A percentile compares a stretch with the other conserved stretches of the same genome.
phyloP scores from a whole-genome alignment of 2,329 filamentous ascomycete genomes.

The Pseudopyrenochaeta lycopersici region DNA sequence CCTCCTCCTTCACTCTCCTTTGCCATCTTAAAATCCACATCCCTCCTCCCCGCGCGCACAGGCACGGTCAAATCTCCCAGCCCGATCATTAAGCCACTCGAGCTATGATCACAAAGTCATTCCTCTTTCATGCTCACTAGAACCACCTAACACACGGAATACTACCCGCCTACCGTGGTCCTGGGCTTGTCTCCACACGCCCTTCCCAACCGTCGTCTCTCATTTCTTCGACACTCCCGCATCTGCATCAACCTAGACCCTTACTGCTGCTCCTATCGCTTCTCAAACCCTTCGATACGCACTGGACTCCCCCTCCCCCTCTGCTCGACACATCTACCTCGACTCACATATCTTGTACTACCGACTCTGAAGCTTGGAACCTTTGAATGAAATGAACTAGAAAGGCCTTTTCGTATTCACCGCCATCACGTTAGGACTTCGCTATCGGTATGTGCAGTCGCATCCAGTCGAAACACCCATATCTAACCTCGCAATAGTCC shows the following conservation, averaged over 20 bases:
- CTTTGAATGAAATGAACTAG: slow-evolving; percentile 47
- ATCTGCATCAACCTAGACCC: slow-evolving; percentile 53
- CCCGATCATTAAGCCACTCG: slow-evolving; percentile 47
- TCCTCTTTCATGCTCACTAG: slow-evolving; percentile 51
- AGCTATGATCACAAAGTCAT: slow-evolving; percentile 51
- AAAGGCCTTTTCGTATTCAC: slow-evolving; percentile 10
- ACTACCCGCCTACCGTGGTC: slow-evolving; percentile 53
- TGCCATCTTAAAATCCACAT: slow-evolving; percentile 42
- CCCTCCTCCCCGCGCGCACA: slow-evolving; percentile 46
- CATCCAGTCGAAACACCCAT: not conserved
- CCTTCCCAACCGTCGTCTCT: slow-evolving; percentile 53
- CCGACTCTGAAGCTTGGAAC: slow-evolving; percentile 11
- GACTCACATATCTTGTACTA: slow-evolving; percentile 21
- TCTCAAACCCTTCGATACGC: slow-evolving; percentile 47
- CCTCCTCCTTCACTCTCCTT: slow-evolving; percentile 30
- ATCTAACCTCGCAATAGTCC: slow-evolving; percentile 27
- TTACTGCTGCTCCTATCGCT: slow-evolving; percentile 48
- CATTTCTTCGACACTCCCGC: slow-evolving; percentile 51
- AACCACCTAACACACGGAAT: slow-evolving; percentile 49
- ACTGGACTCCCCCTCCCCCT: slow-evolving; percentile 41
- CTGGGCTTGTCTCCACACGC: slow-evolving; percentile 52
- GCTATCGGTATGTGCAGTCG: slow-evolving; percentile 26
- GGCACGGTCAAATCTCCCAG: slow-evolving; percentile 45
- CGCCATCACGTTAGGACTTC: slow-evolving; percentile 24
- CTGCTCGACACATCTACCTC: slow-evolving; percentile 31